Evolutionary conservation across 768 basidiomycete genomes (phyloP).

Genomic region (Xerocomus potaroensis): DNA sequence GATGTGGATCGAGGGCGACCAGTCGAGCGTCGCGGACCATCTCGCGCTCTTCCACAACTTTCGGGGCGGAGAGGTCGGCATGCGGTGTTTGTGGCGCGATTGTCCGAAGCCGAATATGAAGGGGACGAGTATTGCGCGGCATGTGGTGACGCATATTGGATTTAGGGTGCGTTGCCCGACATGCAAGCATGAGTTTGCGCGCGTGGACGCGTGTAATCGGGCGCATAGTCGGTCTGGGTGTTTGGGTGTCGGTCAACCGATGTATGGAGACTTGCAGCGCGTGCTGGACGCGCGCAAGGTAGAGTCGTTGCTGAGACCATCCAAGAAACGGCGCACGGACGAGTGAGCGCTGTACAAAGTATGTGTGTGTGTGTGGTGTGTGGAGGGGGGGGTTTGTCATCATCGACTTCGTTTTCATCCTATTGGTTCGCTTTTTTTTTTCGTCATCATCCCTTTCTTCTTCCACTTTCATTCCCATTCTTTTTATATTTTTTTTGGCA

Average conservation of each 20-base stretch:
- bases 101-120: constrained; percentile 28
- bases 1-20: constrained; percentile 35
- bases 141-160: constrained; percentile 31
- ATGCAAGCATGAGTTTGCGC: constrained; percentile 31
- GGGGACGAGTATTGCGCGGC: constrained; percentile 31
- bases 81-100: constrained; percentile 30
- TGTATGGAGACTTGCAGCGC: constrained; percentile 27
- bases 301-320: constrained; percentile 14
- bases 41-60: constrained; percentile 29
- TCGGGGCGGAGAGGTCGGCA: constrained; percentile 28
- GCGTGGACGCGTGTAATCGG: constrained; percentile 33
- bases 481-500: not conserved
- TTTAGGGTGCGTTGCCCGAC: constrained; percentile 28
- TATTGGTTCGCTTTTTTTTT: not conserved
- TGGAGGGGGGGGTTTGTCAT: too few relatives aligned
- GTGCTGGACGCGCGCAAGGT: constrained; percentile 28
- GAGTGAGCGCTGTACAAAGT: constrained; percentile 12
- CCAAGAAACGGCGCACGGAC: constrained; percentile 31
- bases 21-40: constrained; percentile 31
- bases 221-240: constrained; percentile 31
- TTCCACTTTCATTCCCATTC: too few relatives aligned
- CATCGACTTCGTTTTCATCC: not conserved
- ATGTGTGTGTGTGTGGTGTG: too few relatives aligned
- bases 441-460: not conserved
- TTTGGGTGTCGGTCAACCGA: constrained; percentile 26